Evolutionary conservation across 202 grass and related monocot genomes (phyloP).

Genomic region (Carex arenaria): DNA sequence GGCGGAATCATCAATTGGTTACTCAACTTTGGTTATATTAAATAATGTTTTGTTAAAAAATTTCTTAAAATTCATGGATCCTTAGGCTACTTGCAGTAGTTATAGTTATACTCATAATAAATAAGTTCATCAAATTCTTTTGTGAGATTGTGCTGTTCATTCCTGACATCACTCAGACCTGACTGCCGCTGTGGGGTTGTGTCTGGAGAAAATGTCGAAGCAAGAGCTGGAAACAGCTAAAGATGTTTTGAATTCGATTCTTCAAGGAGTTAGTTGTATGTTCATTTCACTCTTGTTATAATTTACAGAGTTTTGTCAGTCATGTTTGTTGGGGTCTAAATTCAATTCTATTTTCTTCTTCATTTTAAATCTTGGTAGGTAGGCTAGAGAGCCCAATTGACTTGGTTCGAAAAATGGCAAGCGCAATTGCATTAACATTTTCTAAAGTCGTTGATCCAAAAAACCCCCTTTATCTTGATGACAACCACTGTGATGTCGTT

Average conservation of each 20-base stretch:
- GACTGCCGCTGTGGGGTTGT: constrained; percentile 88
- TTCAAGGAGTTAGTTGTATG: constrained; percentile 95
- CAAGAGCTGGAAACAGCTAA: constrained; percentile 74
- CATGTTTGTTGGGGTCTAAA: background rate
- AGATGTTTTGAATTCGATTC: constrained; percentile 80
- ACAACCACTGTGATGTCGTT: constrained; percentile 67
- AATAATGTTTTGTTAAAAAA: background rate
- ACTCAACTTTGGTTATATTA: background rate
- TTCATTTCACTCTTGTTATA: constrained; percentile 10
- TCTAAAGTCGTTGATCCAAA: constrained; percentile 92
- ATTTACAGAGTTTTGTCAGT: constrained; percentile 4
- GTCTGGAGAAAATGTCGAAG: constrained; percentile 70
- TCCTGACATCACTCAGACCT: constrained; percentile 76
- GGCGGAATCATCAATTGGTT: background rate
- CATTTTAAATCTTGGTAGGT: constrained; percentile 50
- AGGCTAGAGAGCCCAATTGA: constrained; percentile 92
- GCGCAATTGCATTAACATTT: constrained; percentile 79
- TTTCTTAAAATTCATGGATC: background rate
- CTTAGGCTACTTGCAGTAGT: background rate
- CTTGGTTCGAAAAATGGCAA: constrained; percentile 88
- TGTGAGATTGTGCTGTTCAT: constrained; percentile 23
- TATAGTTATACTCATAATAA: background rate
- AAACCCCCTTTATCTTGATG: constrained; percentile 89
- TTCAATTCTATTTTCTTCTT: constrained; percentile 23
- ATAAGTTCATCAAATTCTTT: background rate